Conservation (phyloP, 768 basidiomycete species). For the Suillus decipiens region DNA sequence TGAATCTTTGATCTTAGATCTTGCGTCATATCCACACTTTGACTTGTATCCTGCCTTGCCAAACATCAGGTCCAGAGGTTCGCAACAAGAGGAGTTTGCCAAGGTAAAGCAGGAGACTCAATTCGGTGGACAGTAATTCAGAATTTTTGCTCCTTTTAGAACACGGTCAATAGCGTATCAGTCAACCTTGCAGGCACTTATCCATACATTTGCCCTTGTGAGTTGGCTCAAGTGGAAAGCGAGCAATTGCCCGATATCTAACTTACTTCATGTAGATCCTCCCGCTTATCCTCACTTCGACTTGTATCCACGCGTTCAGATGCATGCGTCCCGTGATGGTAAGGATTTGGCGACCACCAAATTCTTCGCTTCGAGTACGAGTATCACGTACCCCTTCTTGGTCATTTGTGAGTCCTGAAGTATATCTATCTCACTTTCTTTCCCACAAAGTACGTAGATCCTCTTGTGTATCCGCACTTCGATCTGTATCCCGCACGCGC, state of each 20-base stretch:
- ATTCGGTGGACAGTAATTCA: neutral
- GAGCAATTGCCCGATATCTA: neutral
- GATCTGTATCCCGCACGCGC: constrained; percentile 24
- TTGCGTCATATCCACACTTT: constrained; percentile 40
- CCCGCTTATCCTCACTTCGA: constrained; percentile 34
- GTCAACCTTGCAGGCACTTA: constrained; percentile 8
- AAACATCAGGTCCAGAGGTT: neutral
- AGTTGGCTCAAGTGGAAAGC: constrained; percentile 2
- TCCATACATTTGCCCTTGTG: constrained; percentile 11
- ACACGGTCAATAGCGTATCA: neutral
- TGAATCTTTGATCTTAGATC: constrained; percentile 20
- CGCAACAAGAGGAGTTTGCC: neutral
- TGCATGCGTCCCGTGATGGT: neutral
- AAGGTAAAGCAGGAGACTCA: neutral
- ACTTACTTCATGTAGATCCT: constrained; percentile 16
- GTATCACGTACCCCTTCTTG: constrained; percentile 18
- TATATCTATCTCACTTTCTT: neutral
- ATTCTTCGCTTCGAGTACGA: constrained; percentile 4
- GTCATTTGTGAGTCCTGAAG: constrained; percentile 16
- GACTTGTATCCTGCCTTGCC: constrained; percentile 21
- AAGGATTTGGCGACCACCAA: neutral
- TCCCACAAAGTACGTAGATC: constrained; percentile 6
- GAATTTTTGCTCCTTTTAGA: neutral
- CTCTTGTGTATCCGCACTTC: constrained; percentile 35
- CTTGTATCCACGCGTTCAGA: constrained; percentile 29